Evolutionary conservation across 202 grass and related monocot species (phyloP).

Genomic region (Brachypodium distachyon): DNA sequence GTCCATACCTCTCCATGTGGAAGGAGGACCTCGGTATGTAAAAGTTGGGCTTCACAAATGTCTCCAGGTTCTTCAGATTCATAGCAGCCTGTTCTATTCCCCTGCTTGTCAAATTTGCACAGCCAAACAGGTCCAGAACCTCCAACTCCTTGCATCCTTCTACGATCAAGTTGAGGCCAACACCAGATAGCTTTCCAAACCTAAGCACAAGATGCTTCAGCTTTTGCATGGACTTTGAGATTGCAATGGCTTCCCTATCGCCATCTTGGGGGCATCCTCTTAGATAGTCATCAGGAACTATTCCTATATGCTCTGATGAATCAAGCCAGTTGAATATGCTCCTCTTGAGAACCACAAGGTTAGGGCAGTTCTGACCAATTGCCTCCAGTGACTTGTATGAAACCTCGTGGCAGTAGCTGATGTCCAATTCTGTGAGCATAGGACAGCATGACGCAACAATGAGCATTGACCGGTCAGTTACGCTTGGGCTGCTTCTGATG

Average conservation of each 20-base stretch:
- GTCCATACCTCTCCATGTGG: conserved; percentile 70
- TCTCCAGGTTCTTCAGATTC: conserved; percentile 57
- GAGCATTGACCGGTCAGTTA: conserved; percentile 60
- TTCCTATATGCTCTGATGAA: conserved; percentile 64
- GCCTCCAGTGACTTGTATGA: conserved; percentile 63
- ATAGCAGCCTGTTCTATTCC: conserved; percentile 60
- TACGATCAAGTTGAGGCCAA: conserved; percentile 49
- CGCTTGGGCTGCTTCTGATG: conserved; percentile 48
- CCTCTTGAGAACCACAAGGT: conserved; percentile 55
- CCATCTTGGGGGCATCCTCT: conserved; percentile 75
- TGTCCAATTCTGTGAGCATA: conserved; percentile 67
- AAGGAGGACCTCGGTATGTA: conserved; percentile 80
- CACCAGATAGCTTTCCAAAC: conserved; percentile 57
- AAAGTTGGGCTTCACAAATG: conserved; percentile 60
- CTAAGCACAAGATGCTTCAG: conserved; percentile 76
- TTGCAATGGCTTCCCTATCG: conserved; percentile 60
- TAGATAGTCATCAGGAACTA: conserved; percentile 72
- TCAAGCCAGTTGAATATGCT: conserved; percentile 85
- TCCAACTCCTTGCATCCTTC: conserved; percentile 62
- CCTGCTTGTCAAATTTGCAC: conserved; percentile 61
- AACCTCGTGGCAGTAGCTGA: conserved; percentile 85
- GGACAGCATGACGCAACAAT: conserved; percentile 45
- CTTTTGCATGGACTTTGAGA: conserved; percentile 76
- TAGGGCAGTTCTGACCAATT: conserved; percentile 68
- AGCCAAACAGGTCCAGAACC: conserved; percentile 71